A percentile compares a stretch with the other conserved stretches of the same genome.
phyloP scores from a whole-genome alignment of 176 grass and related monocot species.

The Hordeum vulgare region DNA sequence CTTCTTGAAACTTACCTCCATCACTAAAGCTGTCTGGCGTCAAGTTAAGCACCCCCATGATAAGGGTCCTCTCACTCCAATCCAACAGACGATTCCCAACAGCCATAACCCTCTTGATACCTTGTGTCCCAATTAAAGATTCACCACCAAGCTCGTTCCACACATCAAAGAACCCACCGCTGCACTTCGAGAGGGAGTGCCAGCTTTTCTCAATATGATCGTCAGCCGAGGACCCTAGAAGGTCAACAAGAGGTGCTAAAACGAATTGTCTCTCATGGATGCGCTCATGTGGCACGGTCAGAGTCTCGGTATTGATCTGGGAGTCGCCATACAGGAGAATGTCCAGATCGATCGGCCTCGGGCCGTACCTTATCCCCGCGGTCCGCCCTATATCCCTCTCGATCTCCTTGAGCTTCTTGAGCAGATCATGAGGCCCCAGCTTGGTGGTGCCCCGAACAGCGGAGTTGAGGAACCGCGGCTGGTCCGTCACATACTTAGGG shows the following conservation, averaged over 20 bases:
- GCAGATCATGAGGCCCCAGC: slow-evolving; percentile 62
- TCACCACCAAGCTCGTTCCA: slow-evolving; percentile 81
- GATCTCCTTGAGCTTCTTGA: slow-evolving; percentile 65
- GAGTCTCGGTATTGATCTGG: slow-evolving; percentile 38
- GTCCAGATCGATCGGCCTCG: slow-evolving; percentile 82
- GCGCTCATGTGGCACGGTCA: slow-evolving; percentile 72
- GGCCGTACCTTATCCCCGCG: slow-evolving; percentile 66
- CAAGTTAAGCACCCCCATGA: slow-evolving; percentile 91
- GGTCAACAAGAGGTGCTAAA: slow-evolving; percentile 79
- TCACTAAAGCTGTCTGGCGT: slow-evolving; percentile 92
- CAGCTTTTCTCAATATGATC: slow-evolving; percentile 45
- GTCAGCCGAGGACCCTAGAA: slow-evolving; percentile 48
- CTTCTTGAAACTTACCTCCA: slow-evolving; percentile 68
- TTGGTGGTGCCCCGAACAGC: slow-evolving; percentile 70
- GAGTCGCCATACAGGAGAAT: slow-evolving; percentile 73
- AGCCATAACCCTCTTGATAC: slow-evolving; percentile 64
- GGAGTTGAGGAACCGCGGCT: slow-evolving; percentile 77
- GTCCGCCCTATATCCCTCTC: slow-evolving; percentile 66
- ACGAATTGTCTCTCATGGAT: slow-evolving; percentile 91
- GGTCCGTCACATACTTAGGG: slow-evolving; percentile 81
- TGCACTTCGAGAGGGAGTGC: slow-evolving; percentile 59
- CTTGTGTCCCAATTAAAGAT: slow-evolving; percentile 63
- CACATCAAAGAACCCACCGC: slow-evolving; percentile 51
- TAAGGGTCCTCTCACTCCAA: slow-evolving; percentile 59
- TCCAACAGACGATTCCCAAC: slow-evolving; percentile 47